These are phyloP conservation scores for maize (Zea mays) DNA, from an alignment of 176 grass and related monocot genomes.

Conservation along the genomic window Zm-B73-REFERENCE-NAM-5.0 NC_050098.1:143162001-143162500, in stretches of 20 bases:
- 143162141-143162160: background rate
- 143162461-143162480: constrained; percentile 44
- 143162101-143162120: background rate
- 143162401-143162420: constrained; percentile 65
- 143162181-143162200: background rate
- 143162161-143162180: background rate
- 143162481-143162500: background rate
- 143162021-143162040: background rate
- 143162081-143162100: background rate
- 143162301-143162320: constrained; percentile 67
- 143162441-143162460: background rate
- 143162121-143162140: background rate
- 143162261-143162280: constrained; percentile 58
- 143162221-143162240: constrained; percentile 61
- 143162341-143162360: constrained; percentile 86
- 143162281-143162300: constrained; percentile 82
- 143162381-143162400: constrained; percentile 67
- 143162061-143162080: background rate
- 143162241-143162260: constrained; percentile 73
- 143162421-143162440: background rate
- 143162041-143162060: background rate
- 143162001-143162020: background rate
- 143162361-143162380: constrained; percentile 79
- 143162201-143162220: background rate
- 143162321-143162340: constrained; percentile 72